Evolutionary conservation across 1,284 basidiomycete species (phyloP), one percentile per base, ranked within the genome.

Genomic region (Butyriboletus appendiculatus): DNA sequence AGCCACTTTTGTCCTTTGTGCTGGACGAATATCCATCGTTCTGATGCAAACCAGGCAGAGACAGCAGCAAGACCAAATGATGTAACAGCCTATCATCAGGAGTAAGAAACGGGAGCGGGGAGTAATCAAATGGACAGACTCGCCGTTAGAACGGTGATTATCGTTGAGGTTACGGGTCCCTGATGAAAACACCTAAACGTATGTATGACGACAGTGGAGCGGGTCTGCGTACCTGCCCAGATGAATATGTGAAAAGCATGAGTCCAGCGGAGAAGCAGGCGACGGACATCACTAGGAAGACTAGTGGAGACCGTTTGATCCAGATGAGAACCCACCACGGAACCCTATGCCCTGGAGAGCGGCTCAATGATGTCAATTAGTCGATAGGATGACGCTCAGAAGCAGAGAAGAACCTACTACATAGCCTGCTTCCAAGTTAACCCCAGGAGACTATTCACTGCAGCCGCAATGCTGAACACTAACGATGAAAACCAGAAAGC

Each of bases 1-100:
- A 91, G 81, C 88, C 88, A 91, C 66, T 88, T 87, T 56, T 81
- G 78, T 20, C 88, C 88, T 45, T 81, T 79, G 63, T 90, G 85
- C 6, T 81, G 79, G 30, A 78, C 75, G 66, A 86, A 91, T 50
- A 84, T 80, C 80, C 81, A 88, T 22, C 87, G 81, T 68, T 91
- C 88, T 7, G 83, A 86, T 7, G 82, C 81, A 65, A 92, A 90
- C 89, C 89, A 91, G 2, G 81, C 74, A 2, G 88, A 89, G 10
- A 91, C 88, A 9, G 87, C 88, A 18, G 79, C 74, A 18, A 91
- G 80, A 47, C 89, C 89, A 60, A 90, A 86, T 22, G 85, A 87
- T 24, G 88, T 90, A 62, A 87, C 70, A 52, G 59, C 69, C 68
- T 69, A 43, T 38, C 44, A 45, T 45, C 2, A 26, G 2, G 18